Evolutionary conservation across 345 rosid genomes (phyloP).

Genomic region (Arabis hirsuta): DNA sequence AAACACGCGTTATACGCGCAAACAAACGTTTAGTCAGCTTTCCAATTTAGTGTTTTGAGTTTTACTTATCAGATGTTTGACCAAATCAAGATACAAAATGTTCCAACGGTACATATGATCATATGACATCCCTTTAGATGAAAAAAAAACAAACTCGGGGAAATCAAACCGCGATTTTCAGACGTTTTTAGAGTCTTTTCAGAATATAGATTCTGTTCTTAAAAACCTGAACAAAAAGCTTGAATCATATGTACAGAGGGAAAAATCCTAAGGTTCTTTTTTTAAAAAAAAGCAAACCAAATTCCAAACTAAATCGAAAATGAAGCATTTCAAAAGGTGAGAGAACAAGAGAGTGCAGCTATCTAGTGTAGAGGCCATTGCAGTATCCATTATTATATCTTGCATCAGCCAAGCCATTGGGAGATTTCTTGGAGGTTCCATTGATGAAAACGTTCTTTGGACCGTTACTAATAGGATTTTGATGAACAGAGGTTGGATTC

Average conservation of each 20-base stretch:
- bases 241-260: conserved; percentile 34
- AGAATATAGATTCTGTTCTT: conserved; percentile 30
- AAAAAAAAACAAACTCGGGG: conserved; percentile 21
- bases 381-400: conserved; percentile 55
- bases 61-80: conserved; percentile 20
- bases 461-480: conserved; percentile 46
- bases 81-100: conserved; percentile 30
- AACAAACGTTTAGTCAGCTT: too few species aligned
- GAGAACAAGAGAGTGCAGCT: conserved; percentile 6
- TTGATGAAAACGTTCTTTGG: conserved; percentile 45
- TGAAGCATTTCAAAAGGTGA: conserved; percentile 13
- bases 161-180: conserved; percentile 26
- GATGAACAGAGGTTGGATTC: conserved; percentile 40
- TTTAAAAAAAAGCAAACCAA: conserved; percentile 21
- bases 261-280: conserved; percentile 7
- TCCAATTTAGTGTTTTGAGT: not conserved
- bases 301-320: conserved; percentile 21
- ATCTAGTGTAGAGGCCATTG: conserved; percentile 63
- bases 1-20: too few species aligned
- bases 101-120: conserved; percentile 34
- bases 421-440: conserved; percentile 53
- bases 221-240: conserved; percentile 30
- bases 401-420: conserved; percentile 55
- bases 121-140: conserved; percentile 36
- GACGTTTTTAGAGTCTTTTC: conserved; percentile 23